phyloP scores from a whole-genome alignment of 2,329 filamentous ascomycete genomes.

The Sporothrix humicola region DNA sequence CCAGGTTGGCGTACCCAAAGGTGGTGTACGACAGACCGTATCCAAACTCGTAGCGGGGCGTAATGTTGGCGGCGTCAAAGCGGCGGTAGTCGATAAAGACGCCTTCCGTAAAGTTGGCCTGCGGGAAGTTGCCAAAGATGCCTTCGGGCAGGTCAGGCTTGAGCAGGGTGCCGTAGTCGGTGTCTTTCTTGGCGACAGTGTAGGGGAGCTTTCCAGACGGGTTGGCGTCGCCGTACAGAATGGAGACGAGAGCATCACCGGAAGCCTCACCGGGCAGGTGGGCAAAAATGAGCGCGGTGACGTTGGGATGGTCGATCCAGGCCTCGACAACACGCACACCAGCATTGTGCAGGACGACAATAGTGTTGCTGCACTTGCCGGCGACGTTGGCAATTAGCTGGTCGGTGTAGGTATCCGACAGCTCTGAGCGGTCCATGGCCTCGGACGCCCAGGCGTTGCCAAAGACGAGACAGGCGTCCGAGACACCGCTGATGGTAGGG shows the following conservation, averaged over 20 bases:
- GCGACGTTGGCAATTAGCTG: slow-evolving; percentile 63
- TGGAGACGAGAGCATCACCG: slow-evolving; percentile 58
- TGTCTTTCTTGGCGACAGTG: slow-evolving; percentile 60
- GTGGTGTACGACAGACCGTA: slow-evolving; percentile 62
- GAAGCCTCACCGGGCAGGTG: slow-evolving; percentile 69
- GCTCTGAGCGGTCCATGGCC: slow-evolving; percentile 65
- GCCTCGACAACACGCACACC: slow-evolving; percentile 64
- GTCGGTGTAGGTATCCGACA: slow-evolving; percentile 71
- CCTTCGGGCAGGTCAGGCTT: slow-evolving; percentile 22
- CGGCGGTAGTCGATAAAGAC: slow-evolving; percentile 60
- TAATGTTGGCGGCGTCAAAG: slow-evolving; percentile 56
- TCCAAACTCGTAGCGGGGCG: slow-evolving; percentile 60
- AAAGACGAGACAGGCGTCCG: slow-evolving; percentile 71
- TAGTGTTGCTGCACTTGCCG: slow-evolving; percentile 62
- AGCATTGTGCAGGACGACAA: slow-evolving; percentile 70
- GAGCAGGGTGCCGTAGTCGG: slow-evolving; percentile 51
- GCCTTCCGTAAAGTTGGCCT: slow-evolving; percentile 42
- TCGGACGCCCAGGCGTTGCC: slow-evolving; percentile 73
- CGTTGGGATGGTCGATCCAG: slow-evolving; percentile 66
- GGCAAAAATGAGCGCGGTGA: slow-evolving; percentile 67
- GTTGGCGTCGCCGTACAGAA: slow-evolving; percentile 63
- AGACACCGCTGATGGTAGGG: slow-evolving; percentile 55
- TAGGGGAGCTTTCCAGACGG: slow-evolving; percentile 66
- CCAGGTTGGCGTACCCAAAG: slow-evolving; percentile 54
- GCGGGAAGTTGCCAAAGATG: slow-evolving; percentile 49